Base-by-base conservation (phyloP, 495 filamentous ascomycete genomes). In the Corynascus novoguineensis region DNA sequence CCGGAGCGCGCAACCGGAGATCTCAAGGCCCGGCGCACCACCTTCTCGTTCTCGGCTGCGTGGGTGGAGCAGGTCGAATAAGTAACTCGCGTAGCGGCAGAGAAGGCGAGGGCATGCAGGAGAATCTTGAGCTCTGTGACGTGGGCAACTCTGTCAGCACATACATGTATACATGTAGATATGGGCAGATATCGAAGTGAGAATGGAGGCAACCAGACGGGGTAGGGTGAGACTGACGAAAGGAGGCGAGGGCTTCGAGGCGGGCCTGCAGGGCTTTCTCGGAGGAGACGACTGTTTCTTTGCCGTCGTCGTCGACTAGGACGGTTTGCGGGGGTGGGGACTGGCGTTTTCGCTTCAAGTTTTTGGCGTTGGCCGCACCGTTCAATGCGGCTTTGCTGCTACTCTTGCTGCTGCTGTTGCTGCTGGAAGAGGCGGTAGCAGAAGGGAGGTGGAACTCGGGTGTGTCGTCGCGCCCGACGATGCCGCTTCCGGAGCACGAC, bases 31-130 rank as follows among this genome's bases (percentile, higher is more conserved):
- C 78, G 75, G 17, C 83, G 50, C 8, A 96, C 90, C 0, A 97
- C 93, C 24, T 77, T 67, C 67, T 98, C 93, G 64, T 98, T 97
- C 68, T 98, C 93, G 35, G 85, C 78, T 1, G 83, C 74, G 67
- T 96, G 81, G 24, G 95, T 75, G 0, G 93, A 97, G 66, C 93
- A 98, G 0, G 93, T 98, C 38, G 87, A 92, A 66, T 98, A 98
- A 0, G 87, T 88, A 37, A 97, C 86, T 63, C 79, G 86, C 4
- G 65, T 75, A 0, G 90, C 90, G n/a, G 77, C 72, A 0, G 91
- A 88, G 60, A 96, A 98, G 24, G 71, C 68, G 69, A 97, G 83
- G 0, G 93, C 92, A 66, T 95, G 90, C 52, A 86, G 79, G 6
- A 96, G 75, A 15, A 95, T 81, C 27, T 79, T 76, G 17, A 88